These are phyloP conservation scores for Capsicum rhomboideum DNA, from an alignment of 257 asterid species.

Conservation along the genomic window DNA sequence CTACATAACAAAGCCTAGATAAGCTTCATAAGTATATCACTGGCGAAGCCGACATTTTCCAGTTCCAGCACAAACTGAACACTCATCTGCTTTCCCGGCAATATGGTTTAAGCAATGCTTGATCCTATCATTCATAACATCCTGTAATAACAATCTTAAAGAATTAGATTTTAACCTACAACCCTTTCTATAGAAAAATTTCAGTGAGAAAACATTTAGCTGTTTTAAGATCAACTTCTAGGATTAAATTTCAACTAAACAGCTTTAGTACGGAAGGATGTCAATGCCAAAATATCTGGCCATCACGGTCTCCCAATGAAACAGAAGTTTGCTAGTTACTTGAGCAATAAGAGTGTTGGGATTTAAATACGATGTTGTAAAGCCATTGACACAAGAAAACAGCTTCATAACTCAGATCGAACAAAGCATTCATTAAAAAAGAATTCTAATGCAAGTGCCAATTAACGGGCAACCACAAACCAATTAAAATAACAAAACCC, in stretches of 20 bases:
- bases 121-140: slow-evolving; percentile 82
- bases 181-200: not conserved
- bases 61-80: slow-evolving; percentile 88
- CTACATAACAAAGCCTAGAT: not conserved
- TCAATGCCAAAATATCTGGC: not conserved
- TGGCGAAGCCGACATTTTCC: slow-evolving; percentile 54
- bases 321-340: not conserved
- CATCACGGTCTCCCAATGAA: not conserved
- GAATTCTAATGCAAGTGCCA: not conserved
- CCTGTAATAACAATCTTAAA: slow-evolving; percentile 36
- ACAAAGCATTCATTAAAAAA: not conserved
- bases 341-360: not conserved
- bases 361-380: not conserved
- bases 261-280: not conserved
- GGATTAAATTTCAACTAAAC: not conserved
- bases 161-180: not conserved
- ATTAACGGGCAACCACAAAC: not conserved
- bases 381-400: not conserved
- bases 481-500: not conserved
- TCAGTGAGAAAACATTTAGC: not conserved
- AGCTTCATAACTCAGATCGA: not conserved
- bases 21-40: not conserved
- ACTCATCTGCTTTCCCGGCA: slow-evolving; percentile 76
- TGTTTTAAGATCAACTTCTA: not conserved
- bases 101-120: slow-evolving; percentile 77